Evolutionary conservation across 2,329 filamentous ascomycete species (phyloP).

Genomic region (Cercospora nicotianae): DNA sequence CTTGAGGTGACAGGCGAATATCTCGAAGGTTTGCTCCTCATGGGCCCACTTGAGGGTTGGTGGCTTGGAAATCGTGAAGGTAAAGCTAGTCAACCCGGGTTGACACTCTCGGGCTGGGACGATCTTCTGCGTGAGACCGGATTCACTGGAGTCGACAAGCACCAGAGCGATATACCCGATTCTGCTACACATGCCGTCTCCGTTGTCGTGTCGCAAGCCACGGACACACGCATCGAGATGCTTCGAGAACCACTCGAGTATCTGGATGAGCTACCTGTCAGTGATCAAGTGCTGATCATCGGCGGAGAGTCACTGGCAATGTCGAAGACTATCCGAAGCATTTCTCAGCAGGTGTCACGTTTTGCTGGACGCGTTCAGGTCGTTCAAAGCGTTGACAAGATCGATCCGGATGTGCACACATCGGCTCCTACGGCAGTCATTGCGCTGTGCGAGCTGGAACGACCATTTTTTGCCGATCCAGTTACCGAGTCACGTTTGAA

Average conservation of each 20-base stretch:
- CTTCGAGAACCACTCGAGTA: conserved; percentile 24
- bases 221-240: conserved; percentile 21
- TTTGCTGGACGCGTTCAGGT: conserved; percentile 23
- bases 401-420: conserved; percentile 17
- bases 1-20: conserved; percentile 28
- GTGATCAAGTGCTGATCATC: conserved; percentile 25
- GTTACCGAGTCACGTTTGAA: conserved; percentile 17
- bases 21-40: conserved; percentile 18
- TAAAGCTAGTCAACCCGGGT: conserved; percentile 30
- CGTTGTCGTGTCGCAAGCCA: conserved; percentile 23
- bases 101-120: conserved; percentile 38
- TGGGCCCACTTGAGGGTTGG: conserved; percentile 23
- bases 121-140: conserved; percentile 35
- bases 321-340: conserved; percentile 19
- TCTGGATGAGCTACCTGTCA: conserved; percentile 19
- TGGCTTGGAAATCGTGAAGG: conserved; percentile 34
- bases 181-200: conserved; percentile 20
- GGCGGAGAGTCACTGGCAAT: conserved; percentile 21
- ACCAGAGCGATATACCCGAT: conserved; percentile 23
- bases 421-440: conserved; percentile 20
- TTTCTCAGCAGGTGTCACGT: conserved; percentile 20
- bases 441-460: conserved; percentile 23
- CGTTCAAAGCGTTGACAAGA: conserved; percentile 20
- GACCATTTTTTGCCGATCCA: conserved; percentile 22
- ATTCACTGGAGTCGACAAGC: conserved; percentile 39